Conservation (phyloP, 2,329 filamentous ascomycete genomes). For the Colletotrichum lini region DNA sequence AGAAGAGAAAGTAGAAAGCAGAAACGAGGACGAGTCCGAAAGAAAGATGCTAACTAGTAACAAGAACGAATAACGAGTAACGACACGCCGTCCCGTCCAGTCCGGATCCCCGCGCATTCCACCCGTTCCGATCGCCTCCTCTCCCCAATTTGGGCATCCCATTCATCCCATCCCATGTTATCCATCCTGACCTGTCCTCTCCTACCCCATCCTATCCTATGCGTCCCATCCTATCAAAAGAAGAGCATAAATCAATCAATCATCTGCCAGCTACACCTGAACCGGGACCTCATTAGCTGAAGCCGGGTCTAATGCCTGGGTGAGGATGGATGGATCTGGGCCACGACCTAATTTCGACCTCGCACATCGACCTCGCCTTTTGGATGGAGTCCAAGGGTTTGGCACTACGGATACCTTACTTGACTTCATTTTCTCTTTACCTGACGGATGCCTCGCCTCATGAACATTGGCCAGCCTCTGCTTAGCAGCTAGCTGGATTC, state of each 20-base stretch:
- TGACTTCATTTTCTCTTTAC: no score
- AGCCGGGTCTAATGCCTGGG: background rate
- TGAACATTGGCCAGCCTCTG: background rate
- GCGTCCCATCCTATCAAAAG: constrained; percentile 3
- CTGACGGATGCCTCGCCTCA: background rate
- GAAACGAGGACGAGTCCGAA: constrained; percentile 11
- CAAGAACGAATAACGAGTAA: no score
- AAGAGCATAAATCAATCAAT: background rate
- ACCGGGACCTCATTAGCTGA: background rate
- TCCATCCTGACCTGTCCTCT: no score
- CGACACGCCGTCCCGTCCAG: constrained; percentile 9
- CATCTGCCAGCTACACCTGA: constrained; percentile 12
- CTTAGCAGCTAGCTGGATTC: background rate
- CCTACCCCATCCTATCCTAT: no score
- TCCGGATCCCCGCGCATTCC: constrained; percentile 41
- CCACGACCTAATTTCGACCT: constrained; percentile 15
- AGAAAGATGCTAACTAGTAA: background rate
- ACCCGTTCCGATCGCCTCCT: constrained; percentile 38
- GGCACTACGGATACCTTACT: no score
- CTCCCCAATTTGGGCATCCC: constrained; percentile 7
- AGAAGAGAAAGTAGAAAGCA: constrained; percentile 11
- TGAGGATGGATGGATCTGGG: background rate
- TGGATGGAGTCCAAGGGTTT: background rate
- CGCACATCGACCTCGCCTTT: constrained; percentile 1
- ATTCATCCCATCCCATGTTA: background rate